Percentiles rank a stretch among this genome's conserved stretches.
Conservation (phyloP, 257 asterid genomes). For the Solanum gracilifrons region DNA sequence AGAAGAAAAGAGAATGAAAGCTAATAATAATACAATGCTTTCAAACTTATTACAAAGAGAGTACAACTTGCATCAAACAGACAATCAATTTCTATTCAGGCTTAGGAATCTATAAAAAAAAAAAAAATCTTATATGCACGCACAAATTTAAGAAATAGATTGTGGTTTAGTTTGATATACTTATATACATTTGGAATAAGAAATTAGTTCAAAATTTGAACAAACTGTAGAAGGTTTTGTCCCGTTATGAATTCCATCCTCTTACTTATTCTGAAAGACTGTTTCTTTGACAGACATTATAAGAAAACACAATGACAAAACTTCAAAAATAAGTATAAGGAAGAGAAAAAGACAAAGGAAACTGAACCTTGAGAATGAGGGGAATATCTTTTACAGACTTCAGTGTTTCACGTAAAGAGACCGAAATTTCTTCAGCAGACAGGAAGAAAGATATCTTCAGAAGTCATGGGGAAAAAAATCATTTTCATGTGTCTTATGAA, state of each 20-base stretch:
- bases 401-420: constrained; percentile 82
- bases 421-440: constrained; percentile 64
- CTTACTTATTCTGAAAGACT: not conserved
- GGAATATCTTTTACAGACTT: constrained; percentile 91
- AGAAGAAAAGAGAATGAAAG: not conserved
- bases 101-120: not conserved
- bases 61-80: not conserved
- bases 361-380: constrained; percentile 69
- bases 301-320: not conserved
- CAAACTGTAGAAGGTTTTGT: not conserved
- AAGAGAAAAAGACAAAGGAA: constrained; percentile 3
- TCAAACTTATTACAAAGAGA: not conserved
- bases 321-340: constrained; percentile 1
- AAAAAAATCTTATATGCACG: not conserved
- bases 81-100: not conserved
- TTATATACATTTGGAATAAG: not conserved
- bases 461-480: constrained; percentile 20
- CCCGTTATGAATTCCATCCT: not conserved
- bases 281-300: not conserved
- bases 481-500: not conserved
- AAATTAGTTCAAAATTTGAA: not conserved
- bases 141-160: not conserved
- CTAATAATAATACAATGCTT: not conserved
- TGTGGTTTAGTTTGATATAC: not conserved
- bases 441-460: constrained; percentile 83